phyloP scores from a whole-genome alignment of 179 eudicot genomes.

The Drosera spatulata region DNA sequence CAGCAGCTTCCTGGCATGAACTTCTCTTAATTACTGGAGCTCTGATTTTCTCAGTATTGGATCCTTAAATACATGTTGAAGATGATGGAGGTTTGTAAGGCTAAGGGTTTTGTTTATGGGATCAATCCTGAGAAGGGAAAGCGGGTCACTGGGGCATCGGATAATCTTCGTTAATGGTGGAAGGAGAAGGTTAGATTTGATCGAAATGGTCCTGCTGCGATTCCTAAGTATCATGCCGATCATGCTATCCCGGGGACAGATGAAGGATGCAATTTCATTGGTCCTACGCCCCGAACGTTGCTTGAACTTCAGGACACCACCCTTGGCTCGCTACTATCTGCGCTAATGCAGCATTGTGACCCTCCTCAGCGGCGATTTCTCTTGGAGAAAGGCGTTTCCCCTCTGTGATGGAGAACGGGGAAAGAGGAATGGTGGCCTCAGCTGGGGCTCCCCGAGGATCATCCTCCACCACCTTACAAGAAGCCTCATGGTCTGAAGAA shows the following conservation, averaged over 20 bases:
- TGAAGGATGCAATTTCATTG: slow-evolving; percentile 10
- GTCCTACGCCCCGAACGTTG: slow-evolving; percentile 12
- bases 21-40: too few relatives aligned
- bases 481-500: too few relatives aligned
- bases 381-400: slow-evolving; percentile 26
- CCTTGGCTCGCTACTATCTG: too few relatives aligned
- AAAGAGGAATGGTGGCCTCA: slow-evolving; percentile 34
- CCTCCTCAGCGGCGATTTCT: too few relatives aligned
- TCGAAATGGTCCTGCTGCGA: slow-evolving; percentile 35
- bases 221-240: slow-evolving; percentile 22
- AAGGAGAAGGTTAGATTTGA: slow-evolving; percentile 36
- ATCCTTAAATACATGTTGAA: too few relatives aligned
- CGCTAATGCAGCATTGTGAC: too few relatives aligned
- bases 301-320: slow-evolving; percentile 37
- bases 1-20: too few relatives aligned
- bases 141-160: slow-evolving; percentile 31
- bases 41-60: too few relatives aligned
- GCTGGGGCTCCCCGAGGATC: slow-evolving; percentile 18
- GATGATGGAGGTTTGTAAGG: slow-evolving; percentile 40
- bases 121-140: slow-evolving; percentile 38
- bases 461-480: too few relatives aligned
- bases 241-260: slow-evolving; percentile 8
- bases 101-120: slow-evolving; percentile 39
- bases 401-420: slow-evolving; percentile 37
- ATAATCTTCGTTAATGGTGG: slow-evolving; percentile 41